phyloP scores from a whole-genome alignment of 2,329 filamentous ascomycete genomes.

The Biscogniauxia mediterranea region DNA sequence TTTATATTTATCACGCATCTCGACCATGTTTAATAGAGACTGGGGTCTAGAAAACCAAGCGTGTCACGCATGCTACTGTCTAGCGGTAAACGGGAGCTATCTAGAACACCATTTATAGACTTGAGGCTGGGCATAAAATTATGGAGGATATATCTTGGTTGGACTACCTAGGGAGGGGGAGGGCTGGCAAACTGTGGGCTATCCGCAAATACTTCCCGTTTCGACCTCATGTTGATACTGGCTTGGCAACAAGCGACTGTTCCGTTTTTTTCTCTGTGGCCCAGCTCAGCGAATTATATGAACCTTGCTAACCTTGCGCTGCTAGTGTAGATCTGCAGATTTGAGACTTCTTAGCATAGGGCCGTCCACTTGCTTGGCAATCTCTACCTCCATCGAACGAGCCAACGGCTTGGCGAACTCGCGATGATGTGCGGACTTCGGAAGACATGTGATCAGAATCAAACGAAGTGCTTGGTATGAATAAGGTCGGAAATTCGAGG shows the following conservation, averaged over 20 bases:
- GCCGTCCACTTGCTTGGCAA: background rate
- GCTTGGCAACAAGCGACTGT: background rate
- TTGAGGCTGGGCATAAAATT: too few relatives aligned
- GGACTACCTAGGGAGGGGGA: too few relatives aligned
- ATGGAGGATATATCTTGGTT: too few relatives aligned
- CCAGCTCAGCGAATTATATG: background rate
- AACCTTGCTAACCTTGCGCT: background rate
- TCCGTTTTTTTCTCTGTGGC: background rate
- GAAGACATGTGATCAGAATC: background rate
- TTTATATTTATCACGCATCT: too few relatives aligned
- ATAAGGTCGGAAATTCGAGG: background rate
- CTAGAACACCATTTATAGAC: too few relatives aligned
- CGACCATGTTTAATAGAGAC: too few relatives aligned
- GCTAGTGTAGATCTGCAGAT: slow-evolving; percentile 1
- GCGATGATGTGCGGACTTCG: background rate
- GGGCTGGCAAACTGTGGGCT: background rate
- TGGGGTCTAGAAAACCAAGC: too few relatives aligned
- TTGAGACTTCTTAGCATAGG: background rate
- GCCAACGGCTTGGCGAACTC: background rate
- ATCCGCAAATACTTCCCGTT: background rate
- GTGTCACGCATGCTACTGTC: too few relatives aligned
- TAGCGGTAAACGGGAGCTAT: too few relatives aligned
- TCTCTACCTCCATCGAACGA: background rate
- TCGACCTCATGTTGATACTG: background rate
- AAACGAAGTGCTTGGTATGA: background rate